Percentiles rank a stretch among this genome's conserved stretches.
Conservation (phyloP, 345 rosid genomes). For the Heritiera littoralis region DNA sequence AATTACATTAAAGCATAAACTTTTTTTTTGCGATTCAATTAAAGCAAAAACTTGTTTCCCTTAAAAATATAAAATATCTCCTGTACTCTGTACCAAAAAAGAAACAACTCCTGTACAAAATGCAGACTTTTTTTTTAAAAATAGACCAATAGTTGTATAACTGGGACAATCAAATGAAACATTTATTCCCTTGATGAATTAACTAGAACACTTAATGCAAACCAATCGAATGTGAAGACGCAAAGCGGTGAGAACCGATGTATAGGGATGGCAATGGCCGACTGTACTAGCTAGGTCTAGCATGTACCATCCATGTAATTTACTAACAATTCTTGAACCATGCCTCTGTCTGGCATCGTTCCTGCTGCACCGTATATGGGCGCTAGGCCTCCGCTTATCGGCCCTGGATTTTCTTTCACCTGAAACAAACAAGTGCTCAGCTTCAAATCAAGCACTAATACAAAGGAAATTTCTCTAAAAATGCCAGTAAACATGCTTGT, state of each 20-base stretch:
- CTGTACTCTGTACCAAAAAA: no score
- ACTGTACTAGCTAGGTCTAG: conserved; percentile 26
- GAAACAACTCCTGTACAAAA: no score
- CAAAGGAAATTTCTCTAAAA: background rate
- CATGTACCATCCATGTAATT: conserved; percentile 84
- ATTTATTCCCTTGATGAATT: conserved; percentile 1
- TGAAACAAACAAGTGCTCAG: conserved; percentile 24
- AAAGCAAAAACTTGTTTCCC: background rate
- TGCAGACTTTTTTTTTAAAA: no score
- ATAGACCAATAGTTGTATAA: background rate
- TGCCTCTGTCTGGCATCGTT: conserved; percentile 79
- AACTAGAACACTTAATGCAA: background rate
- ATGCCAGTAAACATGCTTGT: background rate
- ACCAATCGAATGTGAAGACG: background rate
- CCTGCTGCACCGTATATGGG: conserved; percentile 97
- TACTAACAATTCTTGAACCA: conserved; percentile 79
- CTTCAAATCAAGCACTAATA: background rate
- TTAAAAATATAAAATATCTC: no score
- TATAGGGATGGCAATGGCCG: background rate
- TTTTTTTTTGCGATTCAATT: no score
- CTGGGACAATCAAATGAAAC: no score
- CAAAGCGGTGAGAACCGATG: conserved; percentile 14
- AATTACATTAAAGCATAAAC: background rate
- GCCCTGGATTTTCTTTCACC: conserved; percentile 88
- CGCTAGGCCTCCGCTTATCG: conserved; percentile 78